These are phyloP conservation scores for Trypanosoma brucei DNA, from an alignment of 208 protist genomes.

Conservation along the genomic window DNA sequence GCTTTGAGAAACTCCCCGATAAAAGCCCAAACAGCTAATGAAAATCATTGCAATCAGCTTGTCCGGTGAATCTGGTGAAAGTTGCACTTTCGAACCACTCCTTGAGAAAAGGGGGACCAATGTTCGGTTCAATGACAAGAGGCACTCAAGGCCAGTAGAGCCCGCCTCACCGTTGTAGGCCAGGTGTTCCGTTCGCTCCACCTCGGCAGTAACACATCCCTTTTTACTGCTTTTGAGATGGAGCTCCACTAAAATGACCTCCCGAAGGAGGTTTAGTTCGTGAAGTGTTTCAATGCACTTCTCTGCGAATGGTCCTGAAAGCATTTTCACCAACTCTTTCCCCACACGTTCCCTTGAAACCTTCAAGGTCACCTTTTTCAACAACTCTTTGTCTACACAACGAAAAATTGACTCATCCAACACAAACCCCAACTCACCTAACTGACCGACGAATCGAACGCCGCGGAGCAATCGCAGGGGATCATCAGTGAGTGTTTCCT, in stretches of 20 bases:
- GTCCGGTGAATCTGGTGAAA: constrained; percentile 19
- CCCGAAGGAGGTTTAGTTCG: constrained; percentile 51
- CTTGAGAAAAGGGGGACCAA: constrained; percentile 32
- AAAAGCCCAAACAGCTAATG: constrained; percentile 49
- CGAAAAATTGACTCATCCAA: constrained; percentile 55
- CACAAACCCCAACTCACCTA: constrained; percentile 78
- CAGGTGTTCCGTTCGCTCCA: constrained; percentile 39
- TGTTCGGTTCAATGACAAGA: constrained; percentile 30
- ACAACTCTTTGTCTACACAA: constrained; percentile 47
- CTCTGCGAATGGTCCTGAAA: constrained; percentile 40
- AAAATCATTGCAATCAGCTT: constrained; percentile 33
- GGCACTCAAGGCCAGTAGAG: constrained; percentile 10
- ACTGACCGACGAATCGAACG: constrained; percentile 89
- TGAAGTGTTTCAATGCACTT: constrained; percentile 62
- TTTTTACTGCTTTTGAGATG: constrained; percentile 45
- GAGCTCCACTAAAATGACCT: constrained; percentile 58
- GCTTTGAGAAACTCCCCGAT: constrained; percentile 19
- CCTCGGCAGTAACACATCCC: constrained; percentile 29
- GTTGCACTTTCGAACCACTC: constrained; percentile 9
- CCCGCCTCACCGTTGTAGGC: neutral
- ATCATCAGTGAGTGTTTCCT: constrained; percentile 89
- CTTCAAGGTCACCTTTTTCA: constrained; percentile 60
- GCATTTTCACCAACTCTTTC: constrained; percentile 85
- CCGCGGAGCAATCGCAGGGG: constrained; percentile 92
- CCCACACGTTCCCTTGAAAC: constrained; percentile 84